Base-by-base conservation (phyloP, 257 asterid species). In the Solanum virginianum region DNA sequence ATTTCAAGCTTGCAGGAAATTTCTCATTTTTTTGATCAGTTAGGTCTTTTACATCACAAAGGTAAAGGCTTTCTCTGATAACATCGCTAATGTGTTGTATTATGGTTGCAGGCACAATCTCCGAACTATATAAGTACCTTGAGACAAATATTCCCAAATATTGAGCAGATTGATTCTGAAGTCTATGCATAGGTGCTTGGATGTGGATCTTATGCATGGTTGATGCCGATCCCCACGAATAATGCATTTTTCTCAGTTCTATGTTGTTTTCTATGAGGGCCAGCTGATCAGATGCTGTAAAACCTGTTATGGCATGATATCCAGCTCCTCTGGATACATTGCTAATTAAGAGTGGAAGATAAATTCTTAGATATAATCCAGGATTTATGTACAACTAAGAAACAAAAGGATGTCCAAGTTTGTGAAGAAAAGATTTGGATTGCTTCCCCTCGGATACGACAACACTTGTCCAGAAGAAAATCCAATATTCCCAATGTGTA, bases 111-210 rank as follows among this genome's bases (percentile, higher is more conserved):
- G 99, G 98, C 95, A 59, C 91, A 83, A 71, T 88, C 93, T 88
- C 92, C 95, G 12, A 88, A 86, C 81, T 97, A 97, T 84, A 63
- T 89, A 55, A 72, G 92, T 75, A 87, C 93, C 81, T 86, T 95
- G 93, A 92, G 92, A 85, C 92, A 87, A 72, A 86, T 92, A 87
- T 92, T 95, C 89, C 96, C 94, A 29, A 94, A 94, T 56, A 84
- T 95, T 85, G 89, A 97, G 93, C 99, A 95, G 89, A 77, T 97
- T 47, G 99, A 97, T 90, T 92, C 98, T 39, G 91, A 92, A 87
- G 69, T 94, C 36, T 94, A 92, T 85, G 91, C 89, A 7, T 95
- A 91, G 90, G 43, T 22, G 22, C 29, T 59, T 47, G 32, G 36
- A 41, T 57, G 69, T 75, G 59, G 62, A 63, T 81, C 59, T 81